These are phyloP conservation scores for Tylopilus orsonianus DNA, from an alignment of 1,284 basidiomycete genomes.

Conservation along the genomic window DNA sequence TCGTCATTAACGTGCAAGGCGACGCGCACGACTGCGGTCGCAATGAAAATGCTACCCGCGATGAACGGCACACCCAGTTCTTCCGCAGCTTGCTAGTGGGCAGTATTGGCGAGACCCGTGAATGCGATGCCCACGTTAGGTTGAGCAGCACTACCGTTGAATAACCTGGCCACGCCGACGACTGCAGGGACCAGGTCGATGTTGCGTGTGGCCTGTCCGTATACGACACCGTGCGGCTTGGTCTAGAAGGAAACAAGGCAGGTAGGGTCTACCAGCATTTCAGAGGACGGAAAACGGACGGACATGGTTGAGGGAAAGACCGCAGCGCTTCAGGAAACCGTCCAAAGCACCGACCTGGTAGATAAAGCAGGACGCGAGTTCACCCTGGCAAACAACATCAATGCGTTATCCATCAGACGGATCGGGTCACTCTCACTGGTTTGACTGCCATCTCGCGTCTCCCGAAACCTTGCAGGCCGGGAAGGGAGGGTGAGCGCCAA, in stretches of 20 bases:
- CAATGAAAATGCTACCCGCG: conserved; percentile 40
- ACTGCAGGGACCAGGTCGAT: conserved; percentile 51
- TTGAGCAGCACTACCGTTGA: conserved; percentile 29
- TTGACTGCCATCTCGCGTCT: conserved; percentile 61
- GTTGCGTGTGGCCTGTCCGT: conserved; percentile 54
- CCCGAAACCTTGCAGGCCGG: conserved; percentile 64
- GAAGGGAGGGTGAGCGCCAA: conserved; percentile 64
- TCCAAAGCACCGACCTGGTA: conserved; percentile 62
- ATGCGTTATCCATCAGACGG: background rate
- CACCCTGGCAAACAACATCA: conserved; percentile 39
- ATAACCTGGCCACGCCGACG: conserved; percentile 50
- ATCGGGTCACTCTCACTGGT: conserved; percentile 38
- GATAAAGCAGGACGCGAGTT: conserved; percentile 55
- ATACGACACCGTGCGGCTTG: conserved; percentile 59
- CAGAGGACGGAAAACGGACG: conserved; percentile 16
- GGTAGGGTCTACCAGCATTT: background rate
- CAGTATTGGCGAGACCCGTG: conserved; percentile 59
- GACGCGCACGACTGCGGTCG: background rate
- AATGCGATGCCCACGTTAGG: conserved; percentile 43
- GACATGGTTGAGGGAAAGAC: conserved; percentile 51
- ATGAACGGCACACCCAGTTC: conserved; percentile 57
- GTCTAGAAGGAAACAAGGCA: conserved; percentile 30
- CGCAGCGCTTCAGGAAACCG: conserved; percentile 54
- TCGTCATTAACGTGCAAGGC: background rate
- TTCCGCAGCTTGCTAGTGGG: conserved; percentile 52